Percentiles rank a stretch among this genome's conserved stretches.
These are phyloP conservation scores for Nothophoma quercina DNA, from an alignment of 2,329 filamentous ascomycete genomes.

Conservation along the genomic window DNA sequence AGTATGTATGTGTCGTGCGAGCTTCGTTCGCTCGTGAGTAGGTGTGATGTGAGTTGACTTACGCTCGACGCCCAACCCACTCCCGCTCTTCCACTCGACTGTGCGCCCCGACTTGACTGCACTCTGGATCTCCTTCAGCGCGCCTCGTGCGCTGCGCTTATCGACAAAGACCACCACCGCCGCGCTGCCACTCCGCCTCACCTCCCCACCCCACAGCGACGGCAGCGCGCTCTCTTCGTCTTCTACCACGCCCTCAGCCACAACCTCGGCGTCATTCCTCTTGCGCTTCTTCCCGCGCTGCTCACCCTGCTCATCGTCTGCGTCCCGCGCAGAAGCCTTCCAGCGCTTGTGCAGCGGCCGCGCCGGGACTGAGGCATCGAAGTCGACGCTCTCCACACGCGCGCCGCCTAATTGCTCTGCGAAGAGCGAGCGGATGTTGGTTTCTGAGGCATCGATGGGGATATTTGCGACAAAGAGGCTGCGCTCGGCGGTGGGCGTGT, in stretches of 20 bases:
- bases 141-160: slow-evolving; percentile 75
- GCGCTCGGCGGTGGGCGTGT: slow-evolving; percentile 70
- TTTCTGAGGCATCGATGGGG: slow-evolving; percentile 81
- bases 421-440: slow-evolving; percentile 79
- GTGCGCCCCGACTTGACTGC: slow-evolving; percentile 64
- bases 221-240: slow-evolving; percentile 71
- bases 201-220: slow-evolving; percentile 72
- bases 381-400: slow-evolving; percentile 78
- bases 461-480: slow-evolving; percentile 92
- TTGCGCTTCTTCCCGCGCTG: slow-evolving; percentile 63
- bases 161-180: slow-evolving; percentile 88
- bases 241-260: slow-evolving; percentile 55
- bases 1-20: too few species aligned
- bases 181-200: slow-evolving; percentile 77
- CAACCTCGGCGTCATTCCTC: slow-evolving; percentile 49
- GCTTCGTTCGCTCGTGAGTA: neutral
- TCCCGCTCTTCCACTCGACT: slow-evolving; percentile 71
- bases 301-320: slow-evolving; percentile 48
- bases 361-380: slow-evolving; percentile 61
- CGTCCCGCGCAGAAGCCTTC: slow-evolving; percentile 41
- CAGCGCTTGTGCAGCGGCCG: slow-evolving; percentile 58
- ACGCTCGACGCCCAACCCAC: slow-evolving; percentile 59
- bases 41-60: slow-evolving; percentile 46
- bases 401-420: slow-evolving; percentile 76
- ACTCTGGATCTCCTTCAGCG: slow-evolving; percentile 76